Evolutionary conservation across 257 asterid genomes (phyloP), one percentile per base, ranked within the genome.

Genomic region (Handroanthus guayacan): DNA sequence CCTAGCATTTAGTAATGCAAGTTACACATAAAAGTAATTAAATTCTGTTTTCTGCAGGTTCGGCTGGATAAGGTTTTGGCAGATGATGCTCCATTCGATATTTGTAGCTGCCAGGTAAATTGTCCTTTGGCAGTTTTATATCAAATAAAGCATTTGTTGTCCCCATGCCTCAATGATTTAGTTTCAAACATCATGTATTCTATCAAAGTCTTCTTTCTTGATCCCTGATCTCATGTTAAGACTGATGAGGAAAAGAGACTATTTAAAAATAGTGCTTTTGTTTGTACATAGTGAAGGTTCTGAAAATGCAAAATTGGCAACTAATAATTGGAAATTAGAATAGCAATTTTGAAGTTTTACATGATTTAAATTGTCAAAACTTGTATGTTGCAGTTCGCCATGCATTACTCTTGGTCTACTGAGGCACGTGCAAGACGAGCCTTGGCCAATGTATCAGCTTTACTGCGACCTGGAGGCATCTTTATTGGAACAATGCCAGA

Each of bases 381-480:
- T 62, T 79, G 43, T 57, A 68, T 37, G 25, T 72, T 88, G 87
- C 92, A 95, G 98, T 93, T 95, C 85, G 99, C 99, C 38, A 81
- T 95, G 99, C 99, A 95, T 83, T 95, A 95, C 81, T 95, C 99
- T 10, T 93, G 99, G 99, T 95, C 99, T 25, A 91, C 98, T 5
- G 98, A 95, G 90, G 97, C 95, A 65, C 97, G 97, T 80, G 99
- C 99, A 50, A 84, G 99, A 51, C 87, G 93, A 47, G 96, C 99
- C 58, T 87, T 95, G 84, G 95, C 98, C 55, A 93, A 95, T 84
- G 90, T 95, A 62, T 93, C 98, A 63, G 96, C 97, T 79, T 89
- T 95, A 82, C 97, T 95, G 72, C 97, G 98, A 17, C 98, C 98
- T 3, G 99, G 99, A 63, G 99, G 98, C 81, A 84, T 91, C 77